Conservation (phyloP, 495 filamentous ascomycete species). For the Staphylotrichum tortipilum region DNA sequence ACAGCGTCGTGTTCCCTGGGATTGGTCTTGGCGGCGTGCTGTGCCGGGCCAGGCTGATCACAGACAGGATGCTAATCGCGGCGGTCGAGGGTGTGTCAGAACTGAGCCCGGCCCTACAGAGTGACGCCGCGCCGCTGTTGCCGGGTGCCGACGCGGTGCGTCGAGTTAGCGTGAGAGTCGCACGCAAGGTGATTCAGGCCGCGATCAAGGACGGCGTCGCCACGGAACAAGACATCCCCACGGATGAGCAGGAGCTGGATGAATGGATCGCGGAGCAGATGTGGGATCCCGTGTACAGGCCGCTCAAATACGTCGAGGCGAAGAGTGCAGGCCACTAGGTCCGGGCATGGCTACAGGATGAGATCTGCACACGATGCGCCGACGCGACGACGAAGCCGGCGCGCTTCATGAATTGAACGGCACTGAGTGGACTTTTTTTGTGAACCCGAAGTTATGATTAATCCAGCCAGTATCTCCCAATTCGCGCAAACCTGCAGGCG, state of each 20-base stretch:
- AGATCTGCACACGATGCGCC: too few relatives aligned
- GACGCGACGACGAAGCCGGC: too few relatives aligned
- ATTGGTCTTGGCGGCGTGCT: slow-evolving; percentile 77
- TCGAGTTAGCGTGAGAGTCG: slow-evolving; percentile 68
- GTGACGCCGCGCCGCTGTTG: slow-evolving; percentile 47
- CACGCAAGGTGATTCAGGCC: slow-evolving; percentile 65
- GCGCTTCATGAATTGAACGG: too few relatives aligned
- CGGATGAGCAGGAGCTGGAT: slow-evolving; percentile 49
- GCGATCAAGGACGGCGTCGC: slow-evolving; percentile 62
- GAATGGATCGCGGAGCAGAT: slow-evolving; percentile 85
- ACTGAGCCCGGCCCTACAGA: slow-evolving; percentile 55
- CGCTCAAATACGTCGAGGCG: slow-evolving; percentile 47
- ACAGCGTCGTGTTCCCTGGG: slow-evolving; percentile 77
- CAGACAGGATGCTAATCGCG: slow-evolving; percentile 73
- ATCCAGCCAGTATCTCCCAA: too few relatives aligned
- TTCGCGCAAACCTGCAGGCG: too few relatives aligned
- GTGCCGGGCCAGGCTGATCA: slow-evolving; percentile 50
- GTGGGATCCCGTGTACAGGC: slow-evolving; percentile 74
- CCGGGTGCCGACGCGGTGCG: slow-evolving; percentile 71
- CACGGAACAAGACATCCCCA: slow-evolving; percentile 51
- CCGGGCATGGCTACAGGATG: too few relatives aligned
- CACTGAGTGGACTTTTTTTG: too few relatives aligned
- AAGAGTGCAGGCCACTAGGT: slow-evolving; percentile 42
- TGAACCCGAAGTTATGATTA: too few relatives aligned
- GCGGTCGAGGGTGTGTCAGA: slow-evolving; percentile 66